These are phyloP conservation scores for Metarhizium humberi DNA, from an alignment of 2,329 filamentous ascomycete species.

Conservation along the genomic window DNA sequence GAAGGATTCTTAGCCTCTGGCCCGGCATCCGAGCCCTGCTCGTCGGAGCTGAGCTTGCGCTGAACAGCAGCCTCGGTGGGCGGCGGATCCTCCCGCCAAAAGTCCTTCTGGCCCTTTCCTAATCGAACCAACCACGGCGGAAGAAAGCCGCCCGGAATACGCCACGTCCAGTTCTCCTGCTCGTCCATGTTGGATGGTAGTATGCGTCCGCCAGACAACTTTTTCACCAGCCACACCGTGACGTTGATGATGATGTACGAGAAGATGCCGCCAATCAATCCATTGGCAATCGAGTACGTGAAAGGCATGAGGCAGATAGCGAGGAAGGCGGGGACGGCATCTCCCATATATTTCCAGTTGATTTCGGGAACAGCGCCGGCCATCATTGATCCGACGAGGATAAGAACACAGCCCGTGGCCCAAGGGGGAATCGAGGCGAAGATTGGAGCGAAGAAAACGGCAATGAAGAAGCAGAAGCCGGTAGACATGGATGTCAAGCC, in stretches of 20 bases:
- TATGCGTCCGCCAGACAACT: conserved; percentile 57
- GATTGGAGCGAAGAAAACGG: conserved; percentile 82
- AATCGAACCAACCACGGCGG: conserved; percentile 65
- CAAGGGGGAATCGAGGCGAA: conserved; percentile 84
- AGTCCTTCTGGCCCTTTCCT: conserved; percentile 58
- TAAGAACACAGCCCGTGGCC: conserved; percentile 81
- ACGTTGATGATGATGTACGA: conserved; percentile 71
- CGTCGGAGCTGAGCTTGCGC: conserved; percentile 10
- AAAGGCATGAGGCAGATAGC: conserved; percentile 83
- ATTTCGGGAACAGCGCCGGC: conserved; percentile 68
- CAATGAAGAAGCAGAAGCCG: conserved; percentile 76
- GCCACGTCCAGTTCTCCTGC: conserved; percentile 75
- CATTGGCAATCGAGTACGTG: conserved; percentile 81
- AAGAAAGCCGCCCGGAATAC: conserved; percentile 63
- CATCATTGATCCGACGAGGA: conserved; percentile 87
- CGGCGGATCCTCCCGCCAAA: conserved; percentile 46
- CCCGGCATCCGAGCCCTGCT: conserved; percentile 9
- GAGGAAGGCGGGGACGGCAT: conserved; percentile 76
- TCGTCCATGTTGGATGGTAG: conserved; percentile 65
- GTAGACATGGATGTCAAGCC: conserved; percentile 74
- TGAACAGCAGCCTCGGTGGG: conserved; percentile 6
- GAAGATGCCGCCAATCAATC: conserved; percentile 71
- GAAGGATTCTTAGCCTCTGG: background rate
- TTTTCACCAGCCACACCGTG: conserved; percentile 58
- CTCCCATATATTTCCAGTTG: conserved; percentile 82